Conservation (phyloP, 1,284 basidiomycete species). For the Leucoagaricus sp. region DNA sequence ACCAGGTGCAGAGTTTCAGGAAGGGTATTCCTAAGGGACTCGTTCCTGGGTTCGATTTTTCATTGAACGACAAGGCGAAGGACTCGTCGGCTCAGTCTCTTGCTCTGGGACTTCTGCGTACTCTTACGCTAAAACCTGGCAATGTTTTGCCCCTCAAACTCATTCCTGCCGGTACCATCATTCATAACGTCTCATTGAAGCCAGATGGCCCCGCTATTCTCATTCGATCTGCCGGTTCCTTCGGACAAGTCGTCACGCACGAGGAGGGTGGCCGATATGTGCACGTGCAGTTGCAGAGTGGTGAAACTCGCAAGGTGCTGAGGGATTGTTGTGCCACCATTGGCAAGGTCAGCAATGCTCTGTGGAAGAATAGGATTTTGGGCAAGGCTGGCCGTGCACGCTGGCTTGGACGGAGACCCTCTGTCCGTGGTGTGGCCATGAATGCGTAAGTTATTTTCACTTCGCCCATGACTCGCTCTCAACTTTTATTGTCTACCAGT, state of each 20-base stretch:
- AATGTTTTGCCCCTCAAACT: constrained; percentile 93
- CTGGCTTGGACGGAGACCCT: constrained; percentile 88
- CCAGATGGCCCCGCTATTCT: constrained; percentile 82
- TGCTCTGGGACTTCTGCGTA: constrained; percentile 85
- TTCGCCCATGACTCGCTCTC: constrained; percentile 14
- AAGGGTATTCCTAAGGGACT: constrained; percentile 78
- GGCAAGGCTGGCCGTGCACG: constrained; percentile 92
- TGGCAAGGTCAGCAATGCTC: constrained; percentile 89
- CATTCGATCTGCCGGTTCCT: constrained; percentile 89
- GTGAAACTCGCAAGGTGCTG: constrained; percentile 88
- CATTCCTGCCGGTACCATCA: constrained; percentile 89
- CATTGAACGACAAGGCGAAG: constrained; percentile 18
- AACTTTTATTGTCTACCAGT: constrained; percentile 35
- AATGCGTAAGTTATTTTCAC: constrained; percentile 70
- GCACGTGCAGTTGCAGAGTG: constrained; percentile 88
- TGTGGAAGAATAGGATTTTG: constrained; percentile 84
- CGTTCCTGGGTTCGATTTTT: constrained; percentile 60
- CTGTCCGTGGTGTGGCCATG: constrained; percentile 97
- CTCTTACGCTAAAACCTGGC: constrained; percentile 85
- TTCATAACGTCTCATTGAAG: constrained; percentile 84
- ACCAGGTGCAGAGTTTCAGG: constrained; percentile 88
- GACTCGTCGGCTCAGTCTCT: constrained; percentile 51
- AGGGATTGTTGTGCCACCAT: constrained; percentile 88
- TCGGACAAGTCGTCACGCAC: constrained; percentile 80
- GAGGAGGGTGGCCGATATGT: constrained; percentile 71